Evolutionary conservation across 352 stramenopile genomes (phyloP).

Genomic region (Phytophthora ramorum): DNA sequence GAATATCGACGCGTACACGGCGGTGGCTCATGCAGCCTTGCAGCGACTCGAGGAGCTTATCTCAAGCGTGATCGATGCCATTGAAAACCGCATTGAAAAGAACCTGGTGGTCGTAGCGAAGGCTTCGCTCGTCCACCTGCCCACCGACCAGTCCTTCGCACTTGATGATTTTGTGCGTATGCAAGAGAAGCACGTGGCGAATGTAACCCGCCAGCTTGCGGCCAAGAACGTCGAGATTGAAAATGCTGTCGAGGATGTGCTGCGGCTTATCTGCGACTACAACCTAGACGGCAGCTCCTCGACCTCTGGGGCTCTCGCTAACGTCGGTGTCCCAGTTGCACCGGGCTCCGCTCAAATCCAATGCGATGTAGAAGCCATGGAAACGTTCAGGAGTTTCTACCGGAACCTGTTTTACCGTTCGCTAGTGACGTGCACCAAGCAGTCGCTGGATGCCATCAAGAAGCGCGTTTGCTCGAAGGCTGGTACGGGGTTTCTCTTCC

Average conservation of each 20-base stretch:
- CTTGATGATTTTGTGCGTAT: slow-evolving; percentile 88
- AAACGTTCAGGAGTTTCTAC: slow-evolving; percentile 76
- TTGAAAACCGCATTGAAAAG: slow-evolving; percentile 88
- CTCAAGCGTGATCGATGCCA: slow-evolving; percentile 81
- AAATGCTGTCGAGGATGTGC: slow-evolving; percentile 85
- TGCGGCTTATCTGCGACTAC: slow-evolving; percentile 74
- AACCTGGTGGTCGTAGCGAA: slow-evolving; percentile 86
- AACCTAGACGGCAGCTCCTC: slow-evolving; percentile 51
- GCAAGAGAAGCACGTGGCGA: slow-evolving; percentile 80
- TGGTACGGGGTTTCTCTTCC: slow-evolving; percentile 80
- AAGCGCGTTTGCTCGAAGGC: slow-evolving; percentile 84
- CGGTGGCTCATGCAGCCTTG: slow-evolving; percentile 63
- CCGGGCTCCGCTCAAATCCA: slow-evolving; percentile 11
- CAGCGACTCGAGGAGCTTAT: slow-evolving; percentile 86
- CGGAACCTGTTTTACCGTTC: slow-evolving; percentile 85
- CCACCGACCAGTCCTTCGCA: slow-evolving; percentile 84
- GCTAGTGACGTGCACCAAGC: slow-evolving; percentile 81
- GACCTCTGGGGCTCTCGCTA: neutral
- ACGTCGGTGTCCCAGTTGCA: neutral
- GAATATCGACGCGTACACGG: slow-evolving; percentile 89
- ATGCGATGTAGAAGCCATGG: slow-evolving; percentile 48
- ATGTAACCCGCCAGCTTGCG: slow-evolving; percentile 61
- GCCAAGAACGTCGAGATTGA: slow-evolving; percentile 90
- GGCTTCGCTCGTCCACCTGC: slow-evolving; percentile 78
- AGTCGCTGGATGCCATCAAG: slow-evolving; percentile 84